Percentiles rank a stretch among this genome's conserved stretches.
phyloP scores from a whole-genome alignment of 2,329 filamentous ascomycete species.

The Monilinia vaccinii-corymbosi region DNA sequence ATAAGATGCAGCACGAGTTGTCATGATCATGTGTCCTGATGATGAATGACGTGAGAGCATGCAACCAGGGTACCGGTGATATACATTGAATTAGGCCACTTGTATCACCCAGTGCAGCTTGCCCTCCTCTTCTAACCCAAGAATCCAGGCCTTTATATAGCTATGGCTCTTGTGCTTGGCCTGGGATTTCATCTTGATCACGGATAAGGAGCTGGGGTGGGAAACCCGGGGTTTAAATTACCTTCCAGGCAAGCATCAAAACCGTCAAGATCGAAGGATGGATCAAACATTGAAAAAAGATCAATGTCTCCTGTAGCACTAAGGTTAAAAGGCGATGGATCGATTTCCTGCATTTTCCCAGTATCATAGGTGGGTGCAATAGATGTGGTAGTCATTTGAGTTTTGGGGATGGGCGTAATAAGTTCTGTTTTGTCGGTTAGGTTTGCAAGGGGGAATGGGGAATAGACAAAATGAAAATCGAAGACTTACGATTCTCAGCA shows the following conservation, averaged over 20 bases:
- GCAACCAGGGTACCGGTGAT: neutral
- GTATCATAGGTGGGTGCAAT: neutral
- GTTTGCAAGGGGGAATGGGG: neutral
- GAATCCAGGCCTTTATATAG: neutral
- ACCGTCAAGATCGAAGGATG: constrained; percentile 19
- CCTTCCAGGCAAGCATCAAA: constrained; percentile 21
- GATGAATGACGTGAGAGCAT: neutral
- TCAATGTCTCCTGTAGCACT: constrained; percentile 15
- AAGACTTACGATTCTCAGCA: neutral
- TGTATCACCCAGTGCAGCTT: neutral
- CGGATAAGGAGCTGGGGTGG: neutral
- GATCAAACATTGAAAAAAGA: constrained; percentile 23
- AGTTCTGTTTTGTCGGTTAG: neutral
- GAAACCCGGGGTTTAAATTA: constrained; percentile 17
- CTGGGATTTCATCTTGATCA: neutral
- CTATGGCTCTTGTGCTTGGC: neutral
- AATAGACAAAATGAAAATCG: neutral
- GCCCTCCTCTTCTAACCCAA: neutral
- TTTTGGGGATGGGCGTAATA: neutral
- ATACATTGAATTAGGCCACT: neutral
- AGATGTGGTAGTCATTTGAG: neutral
- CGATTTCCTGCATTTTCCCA: constrained; percentile 13
- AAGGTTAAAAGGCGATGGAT: constrained; percentile 16
- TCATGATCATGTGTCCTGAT: neutral
- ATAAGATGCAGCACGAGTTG: too few relatives aligned